Evolutionary conservation across 805 yeast species (phyloP), one percentile per base, ranked within the genome.

Genomic region (Nakazawaea molendinolei): DNA sequence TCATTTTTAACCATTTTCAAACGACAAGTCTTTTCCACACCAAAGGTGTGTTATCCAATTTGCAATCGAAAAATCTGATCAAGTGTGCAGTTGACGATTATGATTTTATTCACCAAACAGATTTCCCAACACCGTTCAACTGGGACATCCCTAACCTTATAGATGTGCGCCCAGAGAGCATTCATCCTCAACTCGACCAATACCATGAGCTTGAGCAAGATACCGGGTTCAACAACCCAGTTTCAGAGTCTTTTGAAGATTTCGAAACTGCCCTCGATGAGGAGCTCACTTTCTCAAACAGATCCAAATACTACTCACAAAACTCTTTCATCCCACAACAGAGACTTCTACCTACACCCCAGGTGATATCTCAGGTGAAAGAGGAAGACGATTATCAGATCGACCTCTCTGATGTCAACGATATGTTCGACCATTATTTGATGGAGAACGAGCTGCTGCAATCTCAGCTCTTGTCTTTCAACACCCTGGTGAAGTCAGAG

Each of bases 11-110:
- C 21, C 6, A 24, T 24, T 6, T 24, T n/a, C n/a, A n/a, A n/a
- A n/a, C n/a, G n/a, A n/a, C n/a, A n/a, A n/a, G n/a, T n/a, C n/a
- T n/a, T n/a, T n/a, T n/a, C n/a, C n/a, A n/a, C n/a, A n/a, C n/a
- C n/a, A n/a, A n/a, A n/a, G n/a, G n/a, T n/a, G n/a, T n/a, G n/a
- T n/a, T n/a, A n/a, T n/a, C n/a, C n/a, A n/a, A n/a, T n/a, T n/a
- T n/a, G n/a, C n/a, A n/a, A n/a, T 30, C 33, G 14, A 9, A n/a
- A 13, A 27, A 31, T 9, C 26, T 31, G 28, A 31, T 20, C 9
- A 31, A 23, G 21, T 38, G 41, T 38, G 41, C 41, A 13, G 41
- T 38, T 28, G 41, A 38, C 22, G 41, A 38, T 9, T 38, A n/a
- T 13, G 38, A 38, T 26, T 38, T 38, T 16, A 10, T 33, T 7